Conservation (phyloP, 2,329 filamentous ascomycete species). For the Trichoderma hamatum region DNA sequence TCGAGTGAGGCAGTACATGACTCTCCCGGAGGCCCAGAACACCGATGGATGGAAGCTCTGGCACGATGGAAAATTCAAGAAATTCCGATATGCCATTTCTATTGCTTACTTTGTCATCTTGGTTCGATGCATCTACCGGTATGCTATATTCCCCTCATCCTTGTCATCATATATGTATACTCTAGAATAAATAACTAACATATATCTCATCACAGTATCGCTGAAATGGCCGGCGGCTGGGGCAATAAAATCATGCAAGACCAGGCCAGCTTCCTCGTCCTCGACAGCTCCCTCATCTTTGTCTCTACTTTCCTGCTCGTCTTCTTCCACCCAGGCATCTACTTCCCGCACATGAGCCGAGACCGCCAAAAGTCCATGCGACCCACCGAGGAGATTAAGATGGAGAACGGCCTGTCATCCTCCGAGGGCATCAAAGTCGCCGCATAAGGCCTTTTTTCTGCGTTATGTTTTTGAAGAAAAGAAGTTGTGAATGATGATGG, state of each 20-base stretch:
- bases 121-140: constrained; percentile 60
- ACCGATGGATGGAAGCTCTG: constrained; percentile 44
- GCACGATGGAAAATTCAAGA: constrained; percentile 47
- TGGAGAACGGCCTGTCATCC: constrained; percentile 34
- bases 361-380: constrained; percentile 28
- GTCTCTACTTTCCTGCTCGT: constrained; percentile 55
- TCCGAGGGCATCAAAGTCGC: constrained; percentile 32
- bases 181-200: not conserved
- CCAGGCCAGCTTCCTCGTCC: constrained; percentile 60
- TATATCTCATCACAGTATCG: constrained; percentile 47
- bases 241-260: constrained; percentile 66
- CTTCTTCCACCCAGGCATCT: constrained; percentile 56
- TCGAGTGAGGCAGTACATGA: constrained; percentile 46
- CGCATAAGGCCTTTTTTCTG: not conserved
- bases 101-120: constrained; percentile 52
- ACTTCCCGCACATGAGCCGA: constrained; percentile 58
- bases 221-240: constrained; percentile 67
- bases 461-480: not conserved
- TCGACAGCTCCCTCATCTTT: constrained; percentile 57
- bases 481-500: not conserved
- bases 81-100: constrained; percentile 49
- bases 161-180: not conserved
- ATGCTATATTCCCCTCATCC: constrained; percentile 41
- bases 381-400: constrained; percentile 32
- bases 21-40: constrained; percentile 33